Evolutionary conservation across 2,329 filamentous ascomycete species (phyloP), one percentile per base, ranked within the genome.

Genomic region (Fulvia fulva): DNA sequence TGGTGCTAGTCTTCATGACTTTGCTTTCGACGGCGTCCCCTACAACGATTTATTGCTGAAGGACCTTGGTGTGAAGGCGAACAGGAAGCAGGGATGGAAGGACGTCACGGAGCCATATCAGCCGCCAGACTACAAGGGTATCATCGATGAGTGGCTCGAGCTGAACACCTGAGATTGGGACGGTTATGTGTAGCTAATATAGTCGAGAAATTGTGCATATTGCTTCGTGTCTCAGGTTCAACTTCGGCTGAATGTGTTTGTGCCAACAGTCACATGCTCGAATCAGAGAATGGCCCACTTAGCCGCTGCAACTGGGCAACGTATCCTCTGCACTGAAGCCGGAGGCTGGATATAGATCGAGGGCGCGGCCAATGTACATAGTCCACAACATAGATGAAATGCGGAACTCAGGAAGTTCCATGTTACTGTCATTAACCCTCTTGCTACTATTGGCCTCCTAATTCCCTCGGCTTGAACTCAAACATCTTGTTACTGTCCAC

Each of bases 11-110:
- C 78, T 81, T 58, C 86, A 86, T 0, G 88, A 90, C 70, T 86
- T 91, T 63, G 85, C 89, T 19, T 92, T 93, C 67, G 90, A 94
- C 71, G 82, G 82, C 0, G 70, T 93, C 55, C 88, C 88, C 3
- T 94, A 91, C 67, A 70, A 90, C 19, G 89, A 92, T 71, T 67
- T 87, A 67, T 70, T 93, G 68, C 69, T 89, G 59, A 74, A 75
- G 4, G 89, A 93, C 70, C 66, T 92, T 56, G 87, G 83, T 0
- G 71, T 91, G 55, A 74, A 79, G 19, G 75, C 75, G 14, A 77
- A 81, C 63, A 75, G 84, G 32, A 88, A 87, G 75, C 57, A 64
- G 2, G 78, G 81, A 0, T 76, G 67, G 53, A 74, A 74, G 0
- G 84, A 87, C 66, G 75, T 81, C 28, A 81, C 80, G 57, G 71